Evolutionary conservation across 768 basidiomycete species (phyloP).

Genomic region (Rhizopogon vesiculosus): DNA sequence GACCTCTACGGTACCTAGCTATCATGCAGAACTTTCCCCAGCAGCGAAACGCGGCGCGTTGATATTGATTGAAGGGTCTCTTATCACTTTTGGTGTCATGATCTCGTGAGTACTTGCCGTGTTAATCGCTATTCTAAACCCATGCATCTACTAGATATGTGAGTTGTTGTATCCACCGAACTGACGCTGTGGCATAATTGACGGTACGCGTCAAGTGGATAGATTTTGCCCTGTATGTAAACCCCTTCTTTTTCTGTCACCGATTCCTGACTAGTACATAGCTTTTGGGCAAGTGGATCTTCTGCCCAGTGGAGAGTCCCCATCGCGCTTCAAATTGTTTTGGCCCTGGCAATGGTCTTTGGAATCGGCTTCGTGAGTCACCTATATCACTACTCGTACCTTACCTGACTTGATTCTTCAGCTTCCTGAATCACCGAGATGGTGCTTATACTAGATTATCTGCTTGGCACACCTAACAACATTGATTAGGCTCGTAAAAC

Average conservation of each 20-base stretch:
- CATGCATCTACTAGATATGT: constrained; percentile 8
- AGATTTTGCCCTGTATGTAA: constrained; percentile 53
- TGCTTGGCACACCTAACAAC: not conserved
- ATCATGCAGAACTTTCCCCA: constrained; percentile 64
- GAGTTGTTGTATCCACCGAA: not conserved
- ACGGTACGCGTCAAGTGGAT: constrained; percentile 41
- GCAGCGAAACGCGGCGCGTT: constrained; percentile 54
- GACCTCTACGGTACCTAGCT: constrained; percentile 63
- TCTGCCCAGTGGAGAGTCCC: constrained; percentile 62
- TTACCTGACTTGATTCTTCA: constrained; percentile 15
- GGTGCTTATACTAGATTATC: constrained; percentile 25
- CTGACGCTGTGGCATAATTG: not conserved
- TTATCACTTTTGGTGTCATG: constrained; percentile 62
- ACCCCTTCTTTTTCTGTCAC: not conserved
- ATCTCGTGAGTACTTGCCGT: constrained; percentile 44
- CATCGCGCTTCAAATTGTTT: constrained; percentile 53
- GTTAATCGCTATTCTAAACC: not conserved
- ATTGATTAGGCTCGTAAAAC: constrained; percentile 45
- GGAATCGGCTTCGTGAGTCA: constrained; percentile 44
- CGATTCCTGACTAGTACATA: constrained; percentile 10
- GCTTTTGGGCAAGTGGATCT: constrained; percentile 46
- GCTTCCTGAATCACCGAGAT: constrained; percentile 59
- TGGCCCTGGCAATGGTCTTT: constrained; percentile 50
- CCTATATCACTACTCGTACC: not conserved
- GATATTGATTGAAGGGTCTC: constrained; percentile 61